These are phyloP conservation scores for Backusella tarrabulga DNA, from an alignment of 192 early-diverging fungal species.

Conservation along the genomic window DNA sequence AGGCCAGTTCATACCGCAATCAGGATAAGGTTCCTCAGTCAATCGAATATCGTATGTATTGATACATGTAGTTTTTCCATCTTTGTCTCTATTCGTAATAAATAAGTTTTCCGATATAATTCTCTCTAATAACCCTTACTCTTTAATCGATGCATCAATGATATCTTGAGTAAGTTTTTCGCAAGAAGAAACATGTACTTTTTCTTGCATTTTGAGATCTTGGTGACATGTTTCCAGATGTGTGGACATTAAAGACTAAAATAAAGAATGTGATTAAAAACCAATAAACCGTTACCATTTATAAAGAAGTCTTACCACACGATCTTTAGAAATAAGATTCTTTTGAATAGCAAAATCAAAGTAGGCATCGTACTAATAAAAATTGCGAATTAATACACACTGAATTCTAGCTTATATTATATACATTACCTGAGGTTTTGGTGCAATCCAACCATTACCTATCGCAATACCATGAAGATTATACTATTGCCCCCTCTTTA, in stretches of 20 bases:
- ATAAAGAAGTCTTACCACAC: conserved; percentile 22
- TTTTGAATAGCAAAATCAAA: conserved; percentile 36
- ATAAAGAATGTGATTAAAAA: neutral
- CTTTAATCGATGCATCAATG: conserved; percentile 16
- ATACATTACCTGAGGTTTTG: conserved; percentile 46
- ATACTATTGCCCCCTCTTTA: conserved; percentile 22
- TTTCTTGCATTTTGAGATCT: conserved; percentile 20
- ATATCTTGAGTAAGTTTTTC: conserved; percentile 36
- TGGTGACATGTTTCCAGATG: conserved; percentile 37
- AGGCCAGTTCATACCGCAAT: conserved; percentile 57
- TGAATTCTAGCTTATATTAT: neutral
- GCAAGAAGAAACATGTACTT: conserved; percentile 38
- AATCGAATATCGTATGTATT: conserved; percentile 62
- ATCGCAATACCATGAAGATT: conserved; percentile 57
- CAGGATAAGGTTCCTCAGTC: conserved; percentile 40
- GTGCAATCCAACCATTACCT: conserved; percentile 67
- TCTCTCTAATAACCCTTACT: neutral
- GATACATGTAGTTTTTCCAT: conserved; percentile 35
- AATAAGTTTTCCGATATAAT: too few species aligned
- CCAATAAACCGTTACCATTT: neutral
- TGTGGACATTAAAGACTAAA: neutral
- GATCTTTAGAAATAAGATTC: conserved; percentile 23
- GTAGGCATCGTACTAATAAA: conserved; percentile 45
- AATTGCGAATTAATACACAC: neutral
- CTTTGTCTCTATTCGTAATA: conserved; percentile 12